Percentiles rank a stretch among this genome's conserved stretches.
Conservation (phyloP, 2,329 filamentous ascomycete species). For the Cordyceps tenuipes region DNA sequence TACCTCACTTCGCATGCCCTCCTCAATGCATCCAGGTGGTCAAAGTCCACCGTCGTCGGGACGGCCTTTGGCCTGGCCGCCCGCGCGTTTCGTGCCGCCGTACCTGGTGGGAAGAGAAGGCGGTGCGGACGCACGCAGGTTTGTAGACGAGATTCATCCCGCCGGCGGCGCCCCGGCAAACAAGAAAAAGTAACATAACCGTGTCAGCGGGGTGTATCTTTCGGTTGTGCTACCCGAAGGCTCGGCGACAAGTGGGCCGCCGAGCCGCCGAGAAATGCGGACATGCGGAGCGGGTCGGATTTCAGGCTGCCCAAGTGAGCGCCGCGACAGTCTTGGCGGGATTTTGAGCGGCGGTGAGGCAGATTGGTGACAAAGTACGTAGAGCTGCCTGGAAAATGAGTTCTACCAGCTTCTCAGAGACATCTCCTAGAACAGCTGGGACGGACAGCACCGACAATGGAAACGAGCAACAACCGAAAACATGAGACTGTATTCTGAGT, state of each 20-base stretch:
- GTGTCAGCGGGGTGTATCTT: neutral
- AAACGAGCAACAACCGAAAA: too few species aligned
- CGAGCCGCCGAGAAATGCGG: neutral
- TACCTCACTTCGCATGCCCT: conserved; percentile 32
- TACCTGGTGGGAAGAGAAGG: conserved; percentile 12
- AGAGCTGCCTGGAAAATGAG: too few species aligned
- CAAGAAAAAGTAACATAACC: neutral
- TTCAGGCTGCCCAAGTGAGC: too few species aligned
- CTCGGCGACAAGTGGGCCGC: neutral
- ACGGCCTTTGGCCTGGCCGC: conserved; percentile 36
- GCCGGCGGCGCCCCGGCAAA: conserved; percentile 23
- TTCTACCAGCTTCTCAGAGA: too few species aligned
- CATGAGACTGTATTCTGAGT: too few species aligned
- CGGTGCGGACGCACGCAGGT: conserved; percentile 19
- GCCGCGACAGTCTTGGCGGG: too few species aligned
- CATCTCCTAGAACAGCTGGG: too few species aligned
- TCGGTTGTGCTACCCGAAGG: neutral
- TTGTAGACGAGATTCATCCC: conserved; percentile 18
- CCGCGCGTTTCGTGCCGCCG: too few species aligned
- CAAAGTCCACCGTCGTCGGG: conserved; percentile 31
- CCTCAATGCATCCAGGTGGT: conserved; percentile 35
- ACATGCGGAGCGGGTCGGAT: conserved; percentile 20
- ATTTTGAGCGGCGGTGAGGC: too few species aligned
- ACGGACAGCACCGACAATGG: too few species aligned
- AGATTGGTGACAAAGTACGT: too few species aligned